Conservation (phyloP, 306 rosid genomes). For the Corylus avellana region DNA sequence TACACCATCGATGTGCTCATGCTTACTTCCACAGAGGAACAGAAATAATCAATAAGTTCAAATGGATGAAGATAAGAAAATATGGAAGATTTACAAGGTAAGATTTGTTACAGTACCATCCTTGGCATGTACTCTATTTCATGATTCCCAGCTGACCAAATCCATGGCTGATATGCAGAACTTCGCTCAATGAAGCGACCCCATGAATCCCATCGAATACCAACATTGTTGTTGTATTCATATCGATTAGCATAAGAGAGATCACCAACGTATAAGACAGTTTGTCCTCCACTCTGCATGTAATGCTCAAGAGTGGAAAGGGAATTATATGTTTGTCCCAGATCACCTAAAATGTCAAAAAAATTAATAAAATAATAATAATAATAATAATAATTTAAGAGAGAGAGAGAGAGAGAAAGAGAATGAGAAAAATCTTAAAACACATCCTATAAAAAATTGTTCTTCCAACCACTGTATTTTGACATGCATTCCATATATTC, state of each 20-base stretch:
- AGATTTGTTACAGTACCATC: constrained; percentile 50
- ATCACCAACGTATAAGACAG: constrained; percentile 88
- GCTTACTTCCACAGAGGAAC: neutral
- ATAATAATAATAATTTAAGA: too few relatives aligned
- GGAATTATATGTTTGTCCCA: constrained; percentile 97
- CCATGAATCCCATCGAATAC: constrained; percentile 95
- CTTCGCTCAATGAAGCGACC: constrained; percentile 77
- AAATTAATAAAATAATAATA: too few relatives aligned
- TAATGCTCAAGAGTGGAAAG: constrained; percentile 90
- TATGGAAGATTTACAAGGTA: neutral
- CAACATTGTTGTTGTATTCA: constrained; percentile 56
- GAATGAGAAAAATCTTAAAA: neutral
- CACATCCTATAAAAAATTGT: neutral
- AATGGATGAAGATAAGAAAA: constrained; percentile 1
- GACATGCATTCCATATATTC: neutral
- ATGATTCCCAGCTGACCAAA: constrained; percentile 90
- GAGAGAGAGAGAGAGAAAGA: too few relatives aligned
- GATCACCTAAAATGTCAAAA: constrained; percentile 65
- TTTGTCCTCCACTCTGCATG: constrained; percentile 77
- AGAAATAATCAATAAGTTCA: neutral
- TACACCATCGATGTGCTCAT: neutral
- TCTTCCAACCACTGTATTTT: neutral
- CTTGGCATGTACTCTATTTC: constrained; percentile 88
- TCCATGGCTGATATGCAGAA: constrained; percentile 91
- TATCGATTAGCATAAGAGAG: constrained; percentile 94